Percentiles rank a stretch among this genome's conserved stretches.
These are phyloP conservation scores for Phoenix dactylifera DNA, from an alignment of 176 grass and related monocot genomes.

Conservation along the genomic window DNA sequence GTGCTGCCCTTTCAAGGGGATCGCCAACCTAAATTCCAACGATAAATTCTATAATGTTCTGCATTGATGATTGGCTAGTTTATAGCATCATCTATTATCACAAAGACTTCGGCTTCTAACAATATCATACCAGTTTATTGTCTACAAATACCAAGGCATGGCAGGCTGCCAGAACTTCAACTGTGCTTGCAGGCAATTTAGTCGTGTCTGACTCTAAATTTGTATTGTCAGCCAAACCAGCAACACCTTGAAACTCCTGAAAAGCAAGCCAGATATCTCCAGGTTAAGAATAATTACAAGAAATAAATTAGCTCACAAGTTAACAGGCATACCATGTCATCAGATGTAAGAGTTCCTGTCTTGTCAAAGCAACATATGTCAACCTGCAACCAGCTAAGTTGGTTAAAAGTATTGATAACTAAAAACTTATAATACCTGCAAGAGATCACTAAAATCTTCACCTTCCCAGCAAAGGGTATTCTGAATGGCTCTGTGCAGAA, in stretches of 20 bases:
- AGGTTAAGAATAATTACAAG: too few species aligned
- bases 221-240: constrained; percentile 55
- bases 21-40: constrained; percentile 62
- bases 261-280: constrained; percentile 15
- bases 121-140: constrained; percentile 74
- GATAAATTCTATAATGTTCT: too few species aligned
- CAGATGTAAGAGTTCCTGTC: constrained; percentile 94
- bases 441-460: constrained; percentile 6
- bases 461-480: constrained; percentile 99
- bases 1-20: constrained; percentile 96
- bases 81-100: not conserved
- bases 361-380: constrained; percentile 99
- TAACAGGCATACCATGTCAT: constrained; percentile 74
- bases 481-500: constrained; percentile 99
- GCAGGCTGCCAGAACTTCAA: constrained; percentile 74
- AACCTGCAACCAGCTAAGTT: constrained; percentile 52
- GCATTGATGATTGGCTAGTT: not conserved
- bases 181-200: constrained; percentile 58
- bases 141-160: constrained; percentile 98
- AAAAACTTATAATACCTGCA: too few species aligned
- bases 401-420: constrained; percentile 1
- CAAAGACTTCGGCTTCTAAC: constrained; percentile 12
- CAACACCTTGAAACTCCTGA: constrained; percentile 99
- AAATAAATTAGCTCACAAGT: too few species aligned
- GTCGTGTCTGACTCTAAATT: constrained; percentile 68